These are phyloP conservation scores for Fusarium piperis DNA, from an alignment of 2,329 filamentous ascomycete species.

Conservation along the genomic window DNA sequence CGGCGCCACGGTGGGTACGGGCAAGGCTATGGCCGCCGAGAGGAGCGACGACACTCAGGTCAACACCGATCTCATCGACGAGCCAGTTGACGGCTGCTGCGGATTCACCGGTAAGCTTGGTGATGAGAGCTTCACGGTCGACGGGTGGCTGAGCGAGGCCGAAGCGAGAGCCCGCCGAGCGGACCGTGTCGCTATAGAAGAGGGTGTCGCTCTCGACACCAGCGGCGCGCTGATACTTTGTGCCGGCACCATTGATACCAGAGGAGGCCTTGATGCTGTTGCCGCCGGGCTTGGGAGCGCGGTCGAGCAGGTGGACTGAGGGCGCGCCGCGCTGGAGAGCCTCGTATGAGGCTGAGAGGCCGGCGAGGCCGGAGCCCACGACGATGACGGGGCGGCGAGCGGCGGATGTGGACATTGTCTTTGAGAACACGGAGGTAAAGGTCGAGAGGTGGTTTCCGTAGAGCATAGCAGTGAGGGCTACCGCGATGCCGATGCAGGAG, in stretches of 20 bases:
- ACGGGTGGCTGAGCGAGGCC: constrained; percentile 28
- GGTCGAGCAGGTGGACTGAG: constrained; percentile 67
- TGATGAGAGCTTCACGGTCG: constrained; percentile 57
- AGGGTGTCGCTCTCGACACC: constrained; percentile 48
- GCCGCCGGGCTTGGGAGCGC: constrained; percentile 67
- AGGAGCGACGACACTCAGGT: constrained; percentile 66
- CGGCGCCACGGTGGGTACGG: constrained; percentile 59
- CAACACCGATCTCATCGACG: constrained; percentile 64
- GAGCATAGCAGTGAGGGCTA: constrained; percentile 44
- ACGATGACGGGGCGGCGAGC: constrained; percentile 58
- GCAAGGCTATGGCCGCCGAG: constrained; percentile 68
- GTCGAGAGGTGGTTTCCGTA: constrained; percentile 37
- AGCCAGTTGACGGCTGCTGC: constrained; percentile 65
- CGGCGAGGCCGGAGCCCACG: constrained; percentile 73
- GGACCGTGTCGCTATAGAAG: constrained; percentile 66
- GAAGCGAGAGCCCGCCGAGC: constrained; percentile 62
- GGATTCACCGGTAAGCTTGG: constrained; percentile 58
- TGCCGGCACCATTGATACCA: constrained; percentile 71
- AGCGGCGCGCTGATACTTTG: constrained; percentile 60
- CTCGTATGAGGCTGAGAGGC: constrained; percentile 67
- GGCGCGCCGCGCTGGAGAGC: constrained; percentile 60
- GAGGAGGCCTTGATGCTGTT: constrained; percentile 75
- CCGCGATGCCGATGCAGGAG: constrained; percentile 41
- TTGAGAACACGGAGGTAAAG: constrained; percentile 38
- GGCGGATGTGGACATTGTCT: constrained; percentile 37